Conservation (phyloP, 805 yeast species). For the Wickerhamomyces alni region DNA sequence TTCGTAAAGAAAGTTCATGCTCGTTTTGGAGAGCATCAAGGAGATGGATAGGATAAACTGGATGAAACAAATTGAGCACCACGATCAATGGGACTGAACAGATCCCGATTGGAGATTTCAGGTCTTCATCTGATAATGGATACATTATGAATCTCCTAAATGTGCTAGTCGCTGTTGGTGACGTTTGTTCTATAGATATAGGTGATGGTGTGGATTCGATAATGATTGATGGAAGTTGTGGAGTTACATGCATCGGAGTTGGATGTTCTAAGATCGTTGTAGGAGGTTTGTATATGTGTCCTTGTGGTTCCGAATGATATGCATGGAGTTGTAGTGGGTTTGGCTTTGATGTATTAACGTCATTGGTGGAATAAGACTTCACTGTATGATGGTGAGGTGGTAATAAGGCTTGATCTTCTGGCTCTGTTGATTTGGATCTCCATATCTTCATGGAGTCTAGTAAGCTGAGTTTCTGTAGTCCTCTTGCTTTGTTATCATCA, state of each 20-base stretch:
- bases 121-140: background rate
- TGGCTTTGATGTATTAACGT: background rate
- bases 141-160: background rate
- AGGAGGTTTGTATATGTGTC: too few relatives aligned
- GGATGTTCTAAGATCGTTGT: background rate
- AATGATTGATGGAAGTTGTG: background rate
- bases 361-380: background rate
- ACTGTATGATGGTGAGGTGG: too few relatives aligned
- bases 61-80: slow-evolving; percentile 8
- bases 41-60: slow-evolving; percentile 8
- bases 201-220: background rate
- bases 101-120: background rate
- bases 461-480: slow-evolving; percentile 28
- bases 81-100: background rate
- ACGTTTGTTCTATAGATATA: background rate
- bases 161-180: background rate
- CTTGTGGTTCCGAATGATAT: too few relatives aligned
- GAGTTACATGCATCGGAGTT: background rate
- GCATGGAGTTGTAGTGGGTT: too few relatives aligned
- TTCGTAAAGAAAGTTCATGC: slow-evolving; percentile 5
- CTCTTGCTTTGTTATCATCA: slow-evolving; percentile 17
- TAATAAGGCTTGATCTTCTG: background rate
- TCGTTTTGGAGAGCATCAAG: background rate
- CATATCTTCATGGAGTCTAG: slow-evolving; percentile 33
- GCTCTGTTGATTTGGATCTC: slow-evolving; percentile 2